A percentile compares a stretch with the other conserved stretches of the same genome.
phyloP scores from a whole-genome alignment of 2,329 filamentous ascomycete species.

The Diaporthe destruens region DNA sequence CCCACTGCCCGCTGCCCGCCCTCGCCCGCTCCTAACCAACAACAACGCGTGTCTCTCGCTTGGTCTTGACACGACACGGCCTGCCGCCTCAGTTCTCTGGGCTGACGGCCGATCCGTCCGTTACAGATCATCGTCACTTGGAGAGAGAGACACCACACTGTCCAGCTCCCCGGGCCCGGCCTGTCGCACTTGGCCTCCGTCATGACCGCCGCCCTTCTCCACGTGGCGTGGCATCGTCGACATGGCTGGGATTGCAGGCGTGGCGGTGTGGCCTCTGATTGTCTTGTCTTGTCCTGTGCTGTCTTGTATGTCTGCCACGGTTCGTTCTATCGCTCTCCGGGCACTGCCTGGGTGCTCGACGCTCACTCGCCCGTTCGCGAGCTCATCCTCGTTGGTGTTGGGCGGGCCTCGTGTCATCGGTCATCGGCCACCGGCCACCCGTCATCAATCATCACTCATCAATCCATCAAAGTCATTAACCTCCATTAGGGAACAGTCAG shows the following conservation, averaged over 20 bases:
- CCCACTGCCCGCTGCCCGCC: background rate
- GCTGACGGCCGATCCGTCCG: conserved; percentile 23
- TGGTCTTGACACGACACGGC: conserved; percentile 16
- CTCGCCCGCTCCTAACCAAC: background rate
- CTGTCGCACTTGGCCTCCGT: conserved; percentile 24
- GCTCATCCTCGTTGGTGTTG: conserved; percentile 11
- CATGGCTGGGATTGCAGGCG: conserved; percentile 30
- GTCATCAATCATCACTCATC: no score
- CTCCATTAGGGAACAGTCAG: conserved; percentile 11
- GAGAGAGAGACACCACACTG: background rate
- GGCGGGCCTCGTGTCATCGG: conserved; percentile 12
- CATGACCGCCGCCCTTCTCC: conserved; percentile 30
- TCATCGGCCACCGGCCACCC: conserved; percentile 11
- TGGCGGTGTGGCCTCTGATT: conserved; percentile 30
- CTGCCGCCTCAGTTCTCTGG: conserved; percentile 22
- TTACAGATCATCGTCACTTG: background rate
- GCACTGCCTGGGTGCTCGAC: background rate
- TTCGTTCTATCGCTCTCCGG: no score
- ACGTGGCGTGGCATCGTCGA: conserved; percentile 28
- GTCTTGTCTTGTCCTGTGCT: conserved; percentile 16
- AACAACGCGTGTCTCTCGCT: background rate
- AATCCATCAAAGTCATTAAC: conserved; percentile 1
- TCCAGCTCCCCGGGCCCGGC: conserved; percentile 9
- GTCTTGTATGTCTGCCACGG: background rate
- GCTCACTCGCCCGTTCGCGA: conserved; percentile 28